Evolutionary conservation across 1,139 yeast genomes (phyloP), one percentile per base, ranked within the genome.

Genomic region (Nakaseomyces bracarensis): DNA sequence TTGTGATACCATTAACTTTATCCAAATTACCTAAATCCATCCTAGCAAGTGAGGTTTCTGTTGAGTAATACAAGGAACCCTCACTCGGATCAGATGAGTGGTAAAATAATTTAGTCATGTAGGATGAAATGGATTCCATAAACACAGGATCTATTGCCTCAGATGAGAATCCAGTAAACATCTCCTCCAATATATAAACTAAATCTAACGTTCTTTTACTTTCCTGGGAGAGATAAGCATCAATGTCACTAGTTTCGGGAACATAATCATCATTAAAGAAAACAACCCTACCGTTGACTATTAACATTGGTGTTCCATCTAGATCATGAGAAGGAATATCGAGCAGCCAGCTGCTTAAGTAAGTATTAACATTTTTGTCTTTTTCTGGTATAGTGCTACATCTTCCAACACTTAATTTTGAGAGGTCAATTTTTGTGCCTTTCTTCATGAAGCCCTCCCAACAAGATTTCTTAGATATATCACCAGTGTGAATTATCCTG

Each of bases 201-300:
- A 65, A 63, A 36, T 74, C 78, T 43, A 73, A 54, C 9, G 76
- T 71, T 58, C 74, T 70, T 57, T 68, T 67, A 21, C 74, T 64
- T 54, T 75, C 80, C 54, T 72, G 74, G 61, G 72, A 74, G 50
- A 74, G 71, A 41, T 68, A 68, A 37, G 70, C 65, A 57, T 74
- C 75, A 53, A 69, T 66, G 44, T 71, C 67, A 41, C 65, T 72
- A 5, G 39, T 44, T 7, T 47, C 42, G 3, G 53, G 53, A 7
- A 54, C 33, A 65, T 54, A 58, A 9, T 41, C 40, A 3, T 26
- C 19, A 4, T 50, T 53, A 3, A 61, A 44, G 36, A 51, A 53
- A 26, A 60, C 45, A 38, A 54, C 55, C 41, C 63, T 52, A 36
- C 66, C 66, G 41, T 61, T 61, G 8, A 60, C 25, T 3, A 54